Evolutionary conservation across 352 stramenopile genomes (phyloP).

Genomic region (Globisporangium irregulare): DNA sequence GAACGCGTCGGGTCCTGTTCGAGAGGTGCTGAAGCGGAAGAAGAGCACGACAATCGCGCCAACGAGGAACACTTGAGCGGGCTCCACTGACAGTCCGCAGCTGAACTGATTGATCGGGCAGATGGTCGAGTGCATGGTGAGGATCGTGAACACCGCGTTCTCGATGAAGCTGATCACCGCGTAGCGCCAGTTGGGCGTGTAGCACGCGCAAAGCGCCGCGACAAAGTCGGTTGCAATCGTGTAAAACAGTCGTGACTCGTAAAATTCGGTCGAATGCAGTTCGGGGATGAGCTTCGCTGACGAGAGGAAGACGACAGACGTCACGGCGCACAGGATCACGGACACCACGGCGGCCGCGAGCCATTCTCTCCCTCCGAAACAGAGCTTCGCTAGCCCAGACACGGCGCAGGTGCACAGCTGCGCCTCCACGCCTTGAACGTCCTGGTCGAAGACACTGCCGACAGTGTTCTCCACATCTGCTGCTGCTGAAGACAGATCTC

Average conservation of each 20-base stretch:
- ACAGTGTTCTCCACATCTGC: not conserved
- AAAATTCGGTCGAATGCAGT: constrained; percentile 49
- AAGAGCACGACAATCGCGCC: constrained; percentile 60
- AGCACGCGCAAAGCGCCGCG: constrained; percentile 44
- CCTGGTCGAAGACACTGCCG: constrained; percentile 12
- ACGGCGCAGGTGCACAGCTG: constrained; percentile 29
- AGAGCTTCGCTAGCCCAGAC: constrained; percentile 19
- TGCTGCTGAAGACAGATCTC: not conserved
- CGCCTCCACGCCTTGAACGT: constrained; percentile 24
- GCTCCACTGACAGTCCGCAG: constrained; percentile 47
- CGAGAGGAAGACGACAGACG: constrained; percentile 32
- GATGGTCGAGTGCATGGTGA: constrained; percentile 63
- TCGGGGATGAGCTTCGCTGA: constrained; percentile 28
- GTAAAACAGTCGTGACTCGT: constrained; percentile 48
- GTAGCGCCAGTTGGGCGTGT: constrained; percentile 66
- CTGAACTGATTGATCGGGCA: constrained; percentile 72
- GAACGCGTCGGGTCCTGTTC: constrained; percentile 22
- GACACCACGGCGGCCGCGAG: constrained; percentile 39
- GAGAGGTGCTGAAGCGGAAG: constrained; percentile 34
- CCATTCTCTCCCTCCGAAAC: constrained; percentile 40
- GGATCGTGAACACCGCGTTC: constrained; percentile 63
- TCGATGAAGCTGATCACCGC: constrained; percentile 60
- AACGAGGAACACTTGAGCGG: constrained; percentile 45
- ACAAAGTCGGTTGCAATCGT: constrained; percentile 59
- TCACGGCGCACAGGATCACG: constrained; percentile 25